phyloP scores from a whole-genome alignment of 257 asterid species.

The Ballota nigra region DNA sequence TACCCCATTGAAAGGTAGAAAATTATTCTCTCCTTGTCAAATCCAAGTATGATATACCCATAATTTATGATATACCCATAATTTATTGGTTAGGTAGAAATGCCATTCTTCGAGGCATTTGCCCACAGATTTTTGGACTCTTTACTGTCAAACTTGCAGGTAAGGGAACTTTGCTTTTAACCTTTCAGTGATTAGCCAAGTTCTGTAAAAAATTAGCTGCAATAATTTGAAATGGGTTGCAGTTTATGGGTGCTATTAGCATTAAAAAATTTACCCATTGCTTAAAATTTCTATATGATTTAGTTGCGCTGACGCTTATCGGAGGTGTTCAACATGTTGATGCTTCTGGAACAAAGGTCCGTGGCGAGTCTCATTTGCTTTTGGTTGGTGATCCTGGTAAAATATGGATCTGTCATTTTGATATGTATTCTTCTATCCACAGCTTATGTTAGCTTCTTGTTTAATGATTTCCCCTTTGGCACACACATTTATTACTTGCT shows the following conservation, averaged over 20 bases:
- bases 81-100: slow-evolving; percentile 68
- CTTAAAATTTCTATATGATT: slow-evolving; percentile 30
- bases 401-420: slow-evolving; percentile 5
- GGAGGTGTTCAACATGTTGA: slow-evolving; percentile 98
- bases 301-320: slow-evolving; percentile 84
- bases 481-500: background rate
- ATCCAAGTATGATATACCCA: background rate
- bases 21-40: background rate
- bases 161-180: slow-evolving; percentile 26
- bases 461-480: background rate
- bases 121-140: slow-evolving; percentile 98
- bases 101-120: slow-evolving; percentile 80
- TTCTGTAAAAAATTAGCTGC: background rate
- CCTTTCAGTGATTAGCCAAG: slow-evolving; percentile 10
- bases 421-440: slow-evolving; percentile 10
- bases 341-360: slow-evolving; percentile 91
- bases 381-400: slow-evolving; percentile 99
- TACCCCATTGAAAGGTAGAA: slow-evolving; percentile 76
- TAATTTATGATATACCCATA: slow-evolving; percentile 6
- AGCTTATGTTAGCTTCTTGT: slow-evolving; percentile 8
- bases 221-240: background rate
- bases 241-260: background rate
- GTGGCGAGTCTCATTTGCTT: slow-evolving; percentile 98
- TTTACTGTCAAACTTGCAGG: slow-evolving; percentile 99
- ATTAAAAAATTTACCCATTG: slow-evolving; percentile 5